Evolutionary conservation across 164 flowering plant species (phyloP).

Genomic region (Houttuynia cordata): DNA sequence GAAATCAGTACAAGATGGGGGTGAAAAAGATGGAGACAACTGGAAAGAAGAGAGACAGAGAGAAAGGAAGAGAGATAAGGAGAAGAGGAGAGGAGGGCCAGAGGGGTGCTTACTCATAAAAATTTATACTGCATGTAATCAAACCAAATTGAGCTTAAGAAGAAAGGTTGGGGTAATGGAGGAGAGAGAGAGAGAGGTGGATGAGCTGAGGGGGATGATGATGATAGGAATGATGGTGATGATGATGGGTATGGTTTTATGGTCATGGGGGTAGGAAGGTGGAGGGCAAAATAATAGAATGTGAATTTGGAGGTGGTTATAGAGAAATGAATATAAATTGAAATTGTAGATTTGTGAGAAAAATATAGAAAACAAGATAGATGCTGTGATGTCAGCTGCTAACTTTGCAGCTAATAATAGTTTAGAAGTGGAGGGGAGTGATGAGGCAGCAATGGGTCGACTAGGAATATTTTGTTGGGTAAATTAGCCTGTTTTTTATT

Average conservation of each 20-base stretch:
- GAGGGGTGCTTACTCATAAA: no score
- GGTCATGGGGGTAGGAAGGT: not conserved
- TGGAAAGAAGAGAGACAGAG: not conserved
- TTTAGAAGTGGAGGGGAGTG: conserved; percentile 12
- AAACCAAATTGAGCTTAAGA: not conserved
- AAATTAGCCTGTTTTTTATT: not conserved
- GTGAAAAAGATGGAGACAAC: conserved; percentile 23
- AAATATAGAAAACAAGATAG: conserved; percentile 23
- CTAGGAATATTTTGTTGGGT: not conserved
- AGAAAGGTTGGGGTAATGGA: not conserved
- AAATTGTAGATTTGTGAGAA: not conserved
- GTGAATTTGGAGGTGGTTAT: not conserved
- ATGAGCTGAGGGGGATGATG: not conserved
- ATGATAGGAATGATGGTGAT: no score
- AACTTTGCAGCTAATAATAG: conserved; percentile 48
- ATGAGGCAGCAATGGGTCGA: no score
- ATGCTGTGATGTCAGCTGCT: conserved; percentile 45
- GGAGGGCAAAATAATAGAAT: not conserved
- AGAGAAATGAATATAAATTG: not conserved
- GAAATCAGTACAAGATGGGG: conserved; percentile 9
- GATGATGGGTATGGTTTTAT: not conserved
- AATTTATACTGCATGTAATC: no score
- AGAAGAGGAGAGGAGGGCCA: no score
- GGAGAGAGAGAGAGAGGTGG: not conserved
- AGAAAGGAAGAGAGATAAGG: conserved; percentile 3